These are phyloP conservation scores for Cyclotella sp. DNA, from an alignment of 108 stramenopile genomes.

Conservation along the genomic window DNA sequence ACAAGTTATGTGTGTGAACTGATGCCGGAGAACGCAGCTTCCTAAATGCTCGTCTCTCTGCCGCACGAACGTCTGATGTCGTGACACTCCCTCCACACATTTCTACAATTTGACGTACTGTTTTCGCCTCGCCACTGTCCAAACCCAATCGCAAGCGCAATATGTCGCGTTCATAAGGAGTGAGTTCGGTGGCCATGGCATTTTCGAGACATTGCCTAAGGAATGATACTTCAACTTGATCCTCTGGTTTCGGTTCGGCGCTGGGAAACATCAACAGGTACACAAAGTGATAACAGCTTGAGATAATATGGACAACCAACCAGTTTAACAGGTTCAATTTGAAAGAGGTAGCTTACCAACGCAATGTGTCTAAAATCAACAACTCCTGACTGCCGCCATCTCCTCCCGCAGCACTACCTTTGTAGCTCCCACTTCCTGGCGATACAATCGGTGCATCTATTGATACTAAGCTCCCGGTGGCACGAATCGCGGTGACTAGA, in stretches of 20 bases:
- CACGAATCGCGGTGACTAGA: constrained; percentile 63
- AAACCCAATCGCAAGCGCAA: constrained; percentile 79
- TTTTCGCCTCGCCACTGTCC: constrained; percentile 76
- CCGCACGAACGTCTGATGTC: constrained; percentile 57
- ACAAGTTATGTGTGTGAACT: constrained; percentile 66
- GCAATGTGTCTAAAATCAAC: constrained; percentile 50
- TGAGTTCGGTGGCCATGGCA: constrained; percentile 80
- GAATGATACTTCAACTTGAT: constrained; percentile 77
- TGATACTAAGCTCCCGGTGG: constrained; percentile 58
- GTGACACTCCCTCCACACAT: constrained; percentile 64
- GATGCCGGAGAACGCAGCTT: constrained; percentile 74
- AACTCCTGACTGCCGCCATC: constrained; percentile 47
- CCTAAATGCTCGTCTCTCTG: constrained; percentile 67
- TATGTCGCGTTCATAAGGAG: constrained; percentile 84
- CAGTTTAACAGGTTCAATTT: background rate
- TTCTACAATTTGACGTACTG: constrained; percentile 67
- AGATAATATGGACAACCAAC: background rate
- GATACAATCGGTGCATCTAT: constrained; percentile 60
- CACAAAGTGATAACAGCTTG: background rate
- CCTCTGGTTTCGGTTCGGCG: constrained; percentile 64
- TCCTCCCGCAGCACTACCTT: constrained; percentile 62
- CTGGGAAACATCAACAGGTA: constrained; percentile 10
- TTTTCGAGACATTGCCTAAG: constrained; percentile 82
- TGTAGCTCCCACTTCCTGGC: constrained; percentile 47
- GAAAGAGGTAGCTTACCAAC: constrained; percentile 16